phyloP scores from a whole-genome alignment of 495 filamentous ascomycete species.

The Cercophora scortea region DNA sequence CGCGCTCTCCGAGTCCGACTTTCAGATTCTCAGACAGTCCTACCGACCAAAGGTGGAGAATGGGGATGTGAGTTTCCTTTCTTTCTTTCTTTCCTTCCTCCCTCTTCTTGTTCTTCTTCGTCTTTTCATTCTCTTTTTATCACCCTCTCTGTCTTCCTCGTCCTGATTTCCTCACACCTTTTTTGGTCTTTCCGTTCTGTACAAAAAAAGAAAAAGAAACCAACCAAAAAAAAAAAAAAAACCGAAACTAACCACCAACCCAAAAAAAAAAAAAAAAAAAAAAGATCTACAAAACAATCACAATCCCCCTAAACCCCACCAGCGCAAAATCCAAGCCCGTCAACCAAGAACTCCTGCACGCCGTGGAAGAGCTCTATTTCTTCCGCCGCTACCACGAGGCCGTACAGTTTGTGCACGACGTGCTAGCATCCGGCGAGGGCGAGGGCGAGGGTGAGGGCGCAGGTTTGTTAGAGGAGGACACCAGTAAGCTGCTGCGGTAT shows the following conservation, averaged over 20 bases:
- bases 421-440: constrained; percentile 21
- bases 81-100: neutral
- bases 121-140: too few species aligned
- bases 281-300: constrained; percentile 35
- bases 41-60: constrained; percentile 39
- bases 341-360: constrained; percentile 41
- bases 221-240: neutral
- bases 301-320: constrained; percentile 23
- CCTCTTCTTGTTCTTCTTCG: too few species aligned
- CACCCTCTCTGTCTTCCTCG: too few species aligned
- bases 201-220: too few species aligned
- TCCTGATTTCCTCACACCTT: too few species aligned
- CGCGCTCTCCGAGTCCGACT: constrained; percentile 36
- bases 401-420: constrained; percentile 19
- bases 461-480: constrained; percentile 27
- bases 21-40: constrained; percentile 25
- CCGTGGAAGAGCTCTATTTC: constrained; percentile 51
- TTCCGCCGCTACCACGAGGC: constrained; percentile 39
- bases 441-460: constrained; percentile 14
- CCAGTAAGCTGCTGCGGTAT: constrained; percentile 20
- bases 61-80: constrained; percentile 27
- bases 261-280: constrained; percentile 13
- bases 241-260: neutral
- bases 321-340: constrained; percentile 27
- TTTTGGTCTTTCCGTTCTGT: too few species aligned